These are phyloP conservation scores for Backusella tarrabulga DNA, from an alignment of 192 early-diverging fungal genomes.

Conservation along the genomic window DNA sequence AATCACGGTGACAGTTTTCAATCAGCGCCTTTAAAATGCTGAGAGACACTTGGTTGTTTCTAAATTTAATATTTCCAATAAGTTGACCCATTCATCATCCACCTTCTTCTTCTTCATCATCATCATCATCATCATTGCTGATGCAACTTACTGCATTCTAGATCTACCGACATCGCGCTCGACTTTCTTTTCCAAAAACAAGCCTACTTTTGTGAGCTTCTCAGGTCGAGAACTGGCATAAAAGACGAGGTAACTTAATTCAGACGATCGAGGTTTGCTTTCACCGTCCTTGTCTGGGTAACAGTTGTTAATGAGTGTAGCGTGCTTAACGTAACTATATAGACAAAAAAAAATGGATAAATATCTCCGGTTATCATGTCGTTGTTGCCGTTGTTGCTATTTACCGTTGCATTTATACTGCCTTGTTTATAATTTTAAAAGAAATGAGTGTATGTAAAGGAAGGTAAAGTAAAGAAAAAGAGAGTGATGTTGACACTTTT, in stretches of 20 bases:
- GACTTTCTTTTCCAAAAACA: constrained; percentile 73
- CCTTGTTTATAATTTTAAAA: neutral
- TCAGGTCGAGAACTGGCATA: constrained; percentile 86
- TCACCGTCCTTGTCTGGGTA: constrained; percentile 66
- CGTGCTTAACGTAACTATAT: constrained; percentile 71
- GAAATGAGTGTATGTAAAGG: neutral
- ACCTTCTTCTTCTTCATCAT: neutral
- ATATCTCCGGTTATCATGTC: neutral
- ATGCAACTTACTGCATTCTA: constrained; percentile 55
- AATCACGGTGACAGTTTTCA: constrained; percentile 62
- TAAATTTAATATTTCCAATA: constrained; percentile 18
- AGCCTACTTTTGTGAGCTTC: constrained; percentile 89
- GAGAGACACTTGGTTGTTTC: constrained; percentile 69
- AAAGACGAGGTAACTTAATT: constrained; percentile 84
- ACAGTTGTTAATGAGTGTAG: constrained; percentile 74
- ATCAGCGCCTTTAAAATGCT: constrained; percentile 75
- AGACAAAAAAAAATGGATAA: neutral
- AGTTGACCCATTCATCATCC: neutral
- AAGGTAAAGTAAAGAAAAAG: neutral
- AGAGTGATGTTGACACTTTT: neutral
- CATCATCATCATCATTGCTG: neutral
- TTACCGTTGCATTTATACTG: neutral
- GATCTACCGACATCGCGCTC: constrained; percentile 62
- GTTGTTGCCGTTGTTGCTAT: neutral
- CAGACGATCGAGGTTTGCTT: constrained; percentile 70